Percentiles rank a stretch among this genome's conserved stretches.
phyloP scores from a whole-genome alignment of 2,329 filamentous ascomycete species.

The Fusarium nurragi region DNA sequence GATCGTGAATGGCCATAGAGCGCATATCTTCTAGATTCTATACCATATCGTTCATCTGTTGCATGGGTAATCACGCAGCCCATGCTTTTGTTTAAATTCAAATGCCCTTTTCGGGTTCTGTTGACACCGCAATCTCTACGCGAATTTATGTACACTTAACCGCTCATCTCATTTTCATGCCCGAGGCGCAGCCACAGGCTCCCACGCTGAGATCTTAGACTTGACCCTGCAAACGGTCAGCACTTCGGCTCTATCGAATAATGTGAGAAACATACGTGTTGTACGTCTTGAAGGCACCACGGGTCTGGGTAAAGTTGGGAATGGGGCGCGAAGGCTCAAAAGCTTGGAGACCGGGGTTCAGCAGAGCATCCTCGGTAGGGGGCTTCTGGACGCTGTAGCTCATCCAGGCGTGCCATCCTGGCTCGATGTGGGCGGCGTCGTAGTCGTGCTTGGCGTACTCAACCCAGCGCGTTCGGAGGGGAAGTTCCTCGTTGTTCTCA shows the following conservation, averaged over 20 bases:
- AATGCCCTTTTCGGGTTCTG: slow-evolving; percentile 23
- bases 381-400: slow-evolving; percentile 91
- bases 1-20: slow-evolving; percentile 35
- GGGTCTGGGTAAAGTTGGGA: slow-evolving; percentile 78
- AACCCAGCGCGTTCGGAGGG: slow-evolving; percentile 96
- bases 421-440: slow-evolving; percentile 86
- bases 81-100: slow-evolving; percentile 28
- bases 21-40: slow-evolving; percentile 35
- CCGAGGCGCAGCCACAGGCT: slow-evolving; percentile 55
- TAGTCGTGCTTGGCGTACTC: slow-evolving; percentile 92
- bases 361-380: slow-evolving; percentile 77
- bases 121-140: slow-evolving; percentile 34
- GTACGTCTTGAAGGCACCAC: slow-evolving; percentile 90
- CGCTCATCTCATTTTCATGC: slow-evolving; percentile 41
- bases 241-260: neutral
- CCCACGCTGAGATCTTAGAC: slow-evolving; percentile 64
- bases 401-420: slow-evolving; percentile 98
- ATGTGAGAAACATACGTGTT: slow-evolving; percentile 78
- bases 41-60: slow-evolving; percentile 21
- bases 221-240: slow-evolving; percentile 55
- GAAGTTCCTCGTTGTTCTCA: slow-evolving; percentile 95
- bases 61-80: slow-evolving; percentile 6
- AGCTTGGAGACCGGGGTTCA: slow-evolving; percentile 71
- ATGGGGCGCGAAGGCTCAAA: slow-evolving; percentile 81
- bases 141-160: slow-evolving; percentile 43